phyloP scores from a whole-genome alignment of 192 early-diverging fungal species.

The Gigaspora rosea region DNA sequence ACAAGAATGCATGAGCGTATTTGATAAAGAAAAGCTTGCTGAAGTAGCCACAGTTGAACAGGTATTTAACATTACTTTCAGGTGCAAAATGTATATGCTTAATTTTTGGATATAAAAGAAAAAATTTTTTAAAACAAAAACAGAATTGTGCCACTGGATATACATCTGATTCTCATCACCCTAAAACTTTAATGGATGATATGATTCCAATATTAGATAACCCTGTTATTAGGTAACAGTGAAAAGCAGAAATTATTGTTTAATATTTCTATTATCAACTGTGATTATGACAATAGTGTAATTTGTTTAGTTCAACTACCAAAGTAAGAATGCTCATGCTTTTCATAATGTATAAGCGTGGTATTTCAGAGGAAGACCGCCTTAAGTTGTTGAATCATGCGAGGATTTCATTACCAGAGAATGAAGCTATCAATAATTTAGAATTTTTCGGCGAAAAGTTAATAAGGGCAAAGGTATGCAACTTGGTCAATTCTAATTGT shows the following conservation, averaged over 20 bases:
- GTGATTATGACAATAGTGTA: background rate
- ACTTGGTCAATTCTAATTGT: background rate
- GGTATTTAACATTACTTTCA: background rate
- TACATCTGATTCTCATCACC: slow-evolving; percentile 66
- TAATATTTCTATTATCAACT: background rate
- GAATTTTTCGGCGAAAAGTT: slow-evolving; percentile 66
- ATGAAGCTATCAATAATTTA: slow-evolving; percentile 80
- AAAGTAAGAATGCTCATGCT: slow-evolving; percentile 80
- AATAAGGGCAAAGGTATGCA: slow-evolving; percentile 30
- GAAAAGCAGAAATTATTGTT: background rate
- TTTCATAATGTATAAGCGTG: slow-evolving; percentile 79
- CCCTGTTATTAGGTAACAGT: slow-evolving; percentile 50
- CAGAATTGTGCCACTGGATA: slow-evolving; percentile 79
- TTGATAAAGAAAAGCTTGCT: slow-evolving; percentile 70
- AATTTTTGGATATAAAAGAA: too few species aligned
- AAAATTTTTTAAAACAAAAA: background rate
- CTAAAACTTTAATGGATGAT: slow-evolving; percentile 71
- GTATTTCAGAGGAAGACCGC: slow-evolving; percentile 70
- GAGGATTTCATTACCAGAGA: slow-evolving; percentile 67
- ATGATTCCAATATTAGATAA: slow-evolving; percentile 79
- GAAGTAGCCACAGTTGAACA: slow-evolving; percentile 77
- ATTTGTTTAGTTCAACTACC: slow-evolving; percentile 49
- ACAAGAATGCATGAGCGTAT: slow-evolving; percentile 77
- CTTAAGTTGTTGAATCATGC: slow-evolving; percentile 68
- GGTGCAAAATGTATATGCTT: too few species aligned